Percentiles rank a stretch among this genome's conserved stretches.
Conservation (phyloP, 768 basidiomycete species). For the Tricholoma saponaceum region DNA sequence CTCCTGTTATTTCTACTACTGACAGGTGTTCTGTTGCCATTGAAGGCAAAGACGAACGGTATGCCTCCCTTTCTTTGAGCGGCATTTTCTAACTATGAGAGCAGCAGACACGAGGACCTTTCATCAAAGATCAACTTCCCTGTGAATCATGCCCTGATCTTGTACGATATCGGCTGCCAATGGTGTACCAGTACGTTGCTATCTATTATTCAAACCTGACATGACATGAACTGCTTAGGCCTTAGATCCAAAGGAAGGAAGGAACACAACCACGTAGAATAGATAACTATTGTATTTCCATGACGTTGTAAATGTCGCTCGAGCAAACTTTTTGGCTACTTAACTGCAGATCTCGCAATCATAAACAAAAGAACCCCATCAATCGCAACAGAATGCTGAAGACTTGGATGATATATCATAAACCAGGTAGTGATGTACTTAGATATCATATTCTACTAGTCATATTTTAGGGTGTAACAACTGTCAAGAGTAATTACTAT, state of each 20-base stretch:
- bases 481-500: not conserved
- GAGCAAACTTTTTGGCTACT: not conserved
- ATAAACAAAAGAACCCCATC: not conserved
- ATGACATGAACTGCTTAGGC: not conserved
- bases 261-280: not conserved
- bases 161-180: not conserved
- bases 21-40: not conserved
- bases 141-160: not conserved
- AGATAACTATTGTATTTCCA: not conserved
- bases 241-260: not conserved
- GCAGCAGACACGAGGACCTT: not conserved
- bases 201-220: not conserved
- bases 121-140: not conserved
- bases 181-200: not conserved
- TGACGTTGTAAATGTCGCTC: conserved; percentile 1
- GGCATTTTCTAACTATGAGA: not conserved
- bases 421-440: not conserved
- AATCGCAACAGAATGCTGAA: not conserved
- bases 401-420: not conserved
- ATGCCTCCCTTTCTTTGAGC: not conserved
- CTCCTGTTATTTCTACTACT: not conserved
- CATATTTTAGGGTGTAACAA: not conserved
- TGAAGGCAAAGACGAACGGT: not conserved
- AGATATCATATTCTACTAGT: not conserved
- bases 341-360: not conserved